phyloP scores from a whole-genome alignment of 805 yeast species.

The Pichia exigua region DNA sequence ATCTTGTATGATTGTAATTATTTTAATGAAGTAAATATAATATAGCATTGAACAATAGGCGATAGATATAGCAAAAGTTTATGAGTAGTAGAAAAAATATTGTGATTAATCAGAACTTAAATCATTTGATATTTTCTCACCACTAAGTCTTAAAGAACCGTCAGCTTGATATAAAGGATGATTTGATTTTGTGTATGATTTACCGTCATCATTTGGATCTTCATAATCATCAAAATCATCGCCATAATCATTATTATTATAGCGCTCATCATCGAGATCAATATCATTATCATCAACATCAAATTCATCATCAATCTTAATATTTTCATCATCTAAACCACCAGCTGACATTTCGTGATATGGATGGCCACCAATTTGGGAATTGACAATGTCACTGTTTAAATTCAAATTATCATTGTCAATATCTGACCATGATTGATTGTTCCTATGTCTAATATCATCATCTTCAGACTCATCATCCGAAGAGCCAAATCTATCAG shows the following conservation, averaged over 20 bases:
- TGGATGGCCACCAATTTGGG: constrained; percentile 29
- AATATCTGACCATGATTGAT: constrained; percentile 6
- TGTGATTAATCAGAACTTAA: background rate
- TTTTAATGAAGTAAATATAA: background rate
- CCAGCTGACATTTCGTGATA: constrained; percentile 28
- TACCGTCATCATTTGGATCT: constrained; percentile 79
- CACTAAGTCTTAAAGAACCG: constrained; percentile 23
- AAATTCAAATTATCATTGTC: background rate
- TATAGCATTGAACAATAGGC: background rate
- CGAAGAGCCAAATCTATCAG: constrained; percentile 42
- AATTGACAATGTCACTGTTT: constrained; percentile 11
- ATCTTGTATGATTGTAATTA: background rate
- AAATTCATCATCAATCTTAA: constrained; percentile 26
- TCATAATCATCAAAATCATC: constrained; percentile 46
- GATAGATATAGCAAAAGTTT: background rate
- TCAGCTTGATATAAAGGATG: constrained; percentile 54
- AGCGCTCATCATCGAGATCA: constrained; percentile 38
- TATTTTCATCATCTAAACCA: constrained; percentile 42
- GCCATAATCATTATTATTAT: constrained; percentile 3
- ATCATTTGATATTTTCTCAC: constrained; percentile 4
- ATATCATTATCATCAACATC: constrained; percentile 23
- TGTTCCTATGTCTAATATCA: constrained; percentile 10
- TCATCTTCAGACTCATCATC: constrained; percentile 56
- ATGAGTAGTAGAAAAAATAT: background rate
- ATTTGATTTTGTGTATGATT: constrained; percentile 54